phyloP scores from a whole-genome alignment of 257 asterid species.

The Avicennia marina region DNA sequence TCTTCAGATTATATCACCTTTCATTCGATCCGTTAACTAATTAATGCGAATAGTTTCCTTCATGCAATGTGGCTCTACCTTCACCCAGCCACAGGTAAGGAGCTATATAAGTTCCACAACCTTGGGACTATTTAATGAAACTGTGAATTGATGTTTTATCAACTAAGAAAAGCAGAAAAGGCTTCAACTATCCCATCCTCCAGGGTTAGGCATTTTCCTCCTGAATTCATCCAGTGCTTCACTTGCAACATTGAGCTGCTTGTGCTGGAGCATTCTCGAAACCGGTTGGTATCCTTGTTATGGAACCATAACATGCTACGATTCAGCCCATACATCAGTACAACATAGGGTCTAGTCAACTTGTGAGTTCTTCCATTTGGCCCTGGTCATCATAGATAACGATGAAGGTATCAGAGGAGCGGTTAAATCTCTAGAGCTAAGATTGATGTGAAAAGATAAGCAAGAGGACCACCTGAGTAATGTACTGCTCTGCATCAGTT shows the following conservation, averaged over 20 bases:
- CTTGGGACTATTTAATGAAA: too few species aligned
- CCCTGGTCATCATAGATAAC: constrained; percentile 42
- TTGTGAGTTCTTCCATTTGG: constrained; percentile 78
- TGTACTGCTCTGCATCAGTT: constrained; percentile 89
- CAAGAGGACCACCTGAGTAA: constrained; percentile 53
- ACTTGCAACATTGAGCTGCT: background rate
- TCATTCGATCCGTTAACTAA: too few species aligned
- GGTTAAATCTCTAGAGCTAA: background rate
- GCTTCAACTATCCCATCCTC: background rate
- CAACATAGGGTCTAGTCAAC: constrained; percentile 33
- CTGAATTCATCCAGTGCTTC: background rate
- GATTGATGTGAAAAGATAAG: background rate
- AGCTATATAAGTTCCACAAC: too few species aligned
- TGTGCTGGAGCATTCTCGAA: background rate
- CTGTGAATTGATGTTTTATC: background rate
- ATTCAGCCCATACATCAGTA: too few species aligned
- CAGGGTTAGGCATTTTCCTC: background rate
- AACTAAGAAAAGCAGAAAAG: background rate
- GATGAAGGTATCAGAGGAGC: constrained; percentile 1
- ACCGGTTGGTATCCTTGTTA: background rate
- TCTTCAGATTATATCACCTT: too few species aligned
- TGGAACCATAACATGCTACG: too few species aligned
- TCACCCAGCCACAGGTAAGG: too few species aligned
- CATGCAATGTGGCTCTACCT: too few species aligned
- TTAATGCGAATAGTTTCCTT: too few species aligned